Evolutionary conservation across 2,329 filamentous ascomycete species (phyloP).

Genomic region (Aspergillus amoenus): DNA sequence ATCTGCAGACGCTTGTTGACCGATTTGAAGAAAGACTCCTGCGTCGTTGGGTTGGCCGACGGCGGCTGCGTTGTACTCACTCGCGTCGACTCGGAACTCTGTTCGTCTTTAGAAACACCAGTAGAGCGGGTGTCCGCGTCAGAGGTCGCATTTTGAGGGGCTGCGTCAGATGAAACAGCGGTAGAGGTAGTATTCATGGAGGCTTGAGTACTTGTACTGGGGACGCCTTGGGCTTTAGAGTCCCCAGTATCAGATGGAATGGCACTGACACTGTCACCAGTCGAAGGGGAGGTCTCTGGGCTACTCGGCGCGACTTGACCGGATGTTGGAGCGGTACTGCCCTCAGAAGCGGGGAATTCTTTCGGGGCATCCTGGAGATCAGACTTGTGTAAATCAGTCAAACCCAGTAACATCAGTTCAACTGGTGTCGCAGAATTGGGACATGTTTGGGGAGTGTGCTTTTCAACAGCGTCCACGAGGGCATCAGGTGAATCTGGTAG

Average conservation of each 20-base stretch:
- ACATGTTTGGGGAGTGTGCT: constrained; percentile 20
- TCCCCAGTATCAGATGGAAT: constrained; percentile 16
- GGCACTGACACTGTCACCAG: constrained; percentile 1
- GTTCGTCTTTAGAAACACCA: constrained; percentile 32
- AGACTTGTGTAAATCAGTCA: constrained; percentile 16
- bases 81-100: constrained; percentile 27
- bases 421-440: constrained; percentile 16
- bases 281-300: background rate
- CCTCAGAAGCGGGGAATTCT: constrained; percentile 13
- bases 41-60: constrained; percentile 73
- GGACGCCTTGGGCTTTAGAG: constrained; percentile 20
- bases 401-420: constrained; percentile 15
- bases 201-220: constrained; percentile 11
- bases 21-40: constrained; percentile 97
- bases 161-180: constrained; percentile 16
- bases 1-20: constrained; percentile 89
- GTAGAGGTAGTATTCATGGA: constrained; percentile 18
- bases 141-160: constrained; percentile 22
- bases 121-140: constrained; percentile 24
- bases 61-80: constrained; percentile 49
- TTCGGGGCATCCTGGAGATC: constrained; percentile 17
- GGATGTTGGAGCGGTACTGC: constrained; percentile 17
- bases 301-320: constrained; percentile 17
- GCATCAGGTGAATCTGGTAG: background rate
- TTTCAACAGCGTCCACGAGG: constrained; percentile 24